Conservation (phyloP, 1,139 yeast genomes). For the Nadsonia starkeyi-henricii region DNA sequence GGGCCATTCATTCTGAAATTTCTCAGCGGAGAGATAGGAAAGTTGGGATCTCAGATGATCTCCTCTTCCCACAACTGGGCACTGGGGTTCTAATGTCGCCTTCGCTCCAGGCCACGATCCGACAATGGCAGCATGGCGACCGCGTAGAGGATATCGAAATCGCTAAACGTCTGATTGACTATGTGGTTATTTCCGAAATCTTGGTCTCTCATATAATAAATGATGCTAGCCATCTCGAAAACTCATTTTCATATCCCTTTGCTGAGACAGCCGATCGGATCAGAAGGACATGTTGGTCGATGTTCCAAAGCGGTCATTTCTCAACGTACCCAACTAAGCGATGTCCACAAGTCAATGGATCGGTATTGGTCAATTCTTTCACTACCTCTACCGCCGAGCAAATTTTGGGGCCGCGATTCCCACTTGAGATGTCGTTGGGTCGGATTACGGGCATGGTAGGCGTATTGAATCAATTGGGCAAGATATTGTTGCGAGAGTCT, state of each 20-base stretch:
- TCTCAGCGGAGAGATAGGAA: too few species aligned
- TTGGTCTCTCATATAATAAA: constrained; percentile 55
- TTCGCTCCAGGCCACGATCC: too few species aligned
- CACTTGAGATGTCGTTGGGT: too few species aligned
- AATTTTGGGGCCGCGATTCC: constrained; percentile 27
- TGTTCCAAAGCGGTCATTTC: constrained; percentile 37
- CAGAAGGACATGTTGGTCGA: constrained; percentile 17
- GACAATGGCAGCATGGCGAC: constrained; percentile 21
- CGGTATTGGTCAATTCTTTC: constrained; percentile 22
- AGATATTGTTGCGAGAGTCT: constrained; percentile 26
- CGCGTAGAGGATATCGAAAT: constrained; percentile 28
- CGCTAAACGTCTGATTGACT: constrained; percentile 37
- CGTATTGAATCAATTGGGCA: constrained; percentile 34
- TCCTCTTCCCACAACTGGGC: too few species aligned
- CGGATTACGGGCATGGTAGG: too few species aligned
- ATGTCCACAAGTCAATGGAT: constrained; percentile 32
- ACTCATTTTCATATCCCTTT: constrained; percentile 38
- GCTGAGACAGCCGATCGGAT: constrained; percentile 22
- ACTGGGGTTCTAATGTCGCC: too few species aligned
- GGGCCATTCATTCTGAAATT: too few species aligned
- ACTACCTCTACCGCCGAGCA: too few species aligned
- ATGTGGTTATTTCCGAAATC: constrained; percentile 42
- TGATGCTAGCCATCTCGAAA: too few species aligned
- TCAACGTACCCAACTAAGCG: constrained; percentile 20
- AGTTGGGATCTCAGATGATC: too few species aligned